A percentile compares a stretch with the other conserved stretches of the same genome.
Evolutionary conservation across 441 rosid genomes (phyloP).

Genomic region (Euphorbia schlechtendalii): DNA sequence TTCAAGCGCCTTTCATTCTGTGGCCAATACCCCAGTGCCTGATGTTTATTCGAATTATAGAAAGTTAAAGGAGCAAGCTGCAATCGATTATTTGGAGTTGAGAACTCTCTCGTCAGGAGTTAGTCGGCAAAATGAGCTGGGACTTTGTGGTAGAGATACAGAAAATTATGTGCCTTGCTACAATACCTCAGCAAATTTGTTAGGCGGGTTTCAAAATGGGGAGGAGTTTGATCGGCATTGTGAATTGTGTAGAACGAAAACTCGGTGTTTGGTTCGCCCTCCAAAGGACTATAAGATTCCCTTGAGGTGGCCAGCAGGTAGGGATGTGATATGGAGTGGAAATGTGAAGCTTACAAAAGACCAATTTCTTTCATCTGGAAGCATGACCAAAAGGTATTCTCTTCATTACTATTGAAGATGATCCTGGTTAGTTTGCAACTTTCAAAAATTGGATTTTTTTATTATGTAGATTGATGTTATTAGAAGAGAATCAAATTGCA

Average conservation of each 20-base stretch:
- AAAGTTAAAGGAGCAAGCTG: constrained; percentile 88
- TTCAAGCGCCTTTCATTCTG: constrained; percentile 45
- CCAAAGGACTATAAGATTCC: constrained; percentile 95
- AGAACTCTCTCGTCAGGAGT: constrained; percentile 55
- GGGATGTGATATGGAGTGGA: constrained; percentile 93
- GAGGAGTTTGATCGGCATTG: constrained; percentile 92
- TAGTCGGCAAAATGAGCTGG: constrained; percentile 46
- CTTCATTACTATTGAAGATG: constrained; percentile 1
- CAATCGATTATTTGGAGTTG: constrained; percentile 71
- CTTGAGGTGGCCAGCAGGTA: constrained; percentile 85
- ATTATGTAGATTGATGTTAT: constrained; percentile 66
- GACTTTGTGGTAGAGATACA: constrained; percentile 77
- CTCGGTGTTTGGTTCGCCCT: constrained; percentile 72
- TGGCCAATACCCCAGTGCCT: constrained; percentile 36
- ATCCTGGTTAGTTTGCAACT: constrained; percentile 9
- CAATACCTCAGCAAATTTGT: constrained; percentile 62
- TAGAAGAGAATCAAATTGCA: constrained; percentile 98
- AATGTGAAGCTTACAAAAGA: constrained; percentile 93
- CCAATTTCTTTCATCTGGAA: constrained; percentile 96
- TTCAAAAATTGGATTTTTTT: not conserved
- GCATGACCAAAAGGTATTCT: constrained; percentile 77
- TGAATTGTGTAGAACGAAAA: constrained; percentile 43
- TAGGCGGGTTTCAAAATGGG: constrained; percentile 72
- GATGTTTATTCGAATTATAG: constrained; percentile 64
- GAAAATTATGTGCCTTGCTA: constrained; percentile 91